phyloP scores from a whole-genome alignment of 108 stramenopile species.

The Skeletonema grethae region DNA sequence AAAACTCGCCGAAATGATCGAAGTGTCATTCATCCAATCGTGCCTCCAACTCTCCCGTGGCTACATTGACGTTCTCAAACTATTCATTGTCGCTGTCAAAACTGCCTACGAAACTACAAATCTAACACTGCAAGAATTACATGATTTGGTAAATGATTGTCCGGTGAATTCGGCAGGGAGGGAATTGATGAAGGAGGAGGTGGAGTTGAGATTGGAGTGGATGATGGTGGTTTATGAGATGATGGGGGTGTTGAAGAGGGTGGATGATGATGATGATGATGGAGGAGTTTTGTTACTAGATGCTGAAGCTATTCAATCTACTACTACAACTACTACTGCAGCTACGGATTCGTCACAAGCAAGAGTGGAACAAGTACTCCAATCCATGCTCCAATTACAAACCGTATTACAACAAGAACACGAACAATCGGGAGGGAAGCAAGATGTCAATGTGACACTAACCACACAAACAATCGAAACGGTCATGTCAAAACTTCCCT shows the following conservation, averaged over 20 bases:
- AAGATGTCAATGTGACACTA: slow-evolving; percentile 19
- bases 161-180: slow-evolving; percentile 66
- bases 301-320: too few species aligned
- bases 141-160: slow-evolving; percentile 45
- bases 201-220: slow-evolving; percentile 66
- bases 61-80: slow-evolving; percentile 81
- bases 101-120: slow-evolving; percentile 67
- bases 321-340: too few species aligned
- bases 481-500: slow-evolving; percentile 9
- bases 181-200: slow-evolving; percentile 73
- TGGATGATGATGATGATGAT: not conserved
- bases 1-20: slow-evolving; percentile 74
- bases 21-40: slow-evolving; percentile 81
- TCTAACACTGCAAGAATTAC: slow-evolving; percentile 41
- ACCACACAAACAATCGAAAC: slow-evolving; percentile 37
- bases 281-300: not conserved
- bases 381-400: slow-evolving; percentile 7
- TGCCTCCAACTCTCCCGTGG: slow-evolving; percentile 76
- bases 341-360: not conserved
- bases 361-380: slow-evolving; percentile 17
- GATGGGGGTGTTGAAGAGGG: slow-evolving; percentile 29
- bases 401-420: slow-evolving; percentile 10
- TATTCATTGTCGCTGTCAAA: slow-evolving; percentile 80
- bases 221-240: slow-evolving; percentile 68
- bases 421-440: slow-evolving; percentile 26